Evolutionary conservation across 495 filamentous ascomycete genomes (phyloP).

Genomic region (Parmelia sp.): DNA sequence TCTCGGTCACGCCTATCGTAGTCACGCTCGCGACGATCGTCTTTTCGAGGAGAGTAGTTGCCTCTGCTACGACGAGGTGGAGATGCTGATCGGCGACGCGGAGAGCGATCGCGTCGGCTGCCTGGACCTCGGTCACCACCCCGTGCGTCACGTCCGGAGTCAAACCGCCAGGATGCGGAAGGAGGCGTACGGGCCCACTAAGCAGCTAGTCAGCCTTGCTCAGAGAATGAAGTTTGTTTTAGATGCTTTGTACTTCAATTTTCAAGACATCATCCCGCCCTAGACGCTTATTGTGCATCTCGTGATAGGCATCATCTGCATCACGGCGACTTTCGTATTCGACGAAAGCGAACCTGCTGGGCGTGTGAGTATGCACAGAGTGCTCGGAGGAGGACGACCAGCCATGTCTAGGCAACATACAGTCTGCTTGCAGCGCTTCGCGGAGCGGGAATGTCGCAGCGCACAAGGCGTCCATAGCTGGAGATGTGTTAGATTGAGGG

Average conservation of each 20-base stretch:
- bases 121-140: constrained; percentile 58
- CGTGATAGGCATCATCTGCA: constrained; percentile 98
- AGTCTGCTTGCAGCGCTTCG: constrained; percentile 86
- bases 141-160: constrained; percentile 68
- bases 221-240: background rate
- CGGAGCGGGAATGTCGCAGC: constrained; percentile 96
- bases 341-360: constrained; percentile 87
- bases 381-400: background rate
- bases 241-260: constrained; percentile 68
- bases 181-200: constrained; percentile 98
- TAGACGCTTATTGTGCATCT: constrained; percentile 99
- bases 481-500: constrained; percentile 5
- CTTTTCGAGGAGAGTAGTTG: constrained; percentile 85
- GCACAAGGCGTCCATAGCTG: constrained; percentile 96
- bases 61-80: constrained; percentile 70
- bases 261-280: constrained; percentile 94
- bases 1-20: constrained; percentile 65
- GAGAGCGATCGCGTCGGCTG: constrained; percentile 57
- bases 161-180: constrained; percentile 97
- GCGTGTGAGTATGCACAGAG: constrained; percentile 22
- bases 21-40: constrained; percentile 78
- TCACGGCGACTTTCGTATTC: constrained; percentile 99
- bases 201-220: constrained; percentile 19
- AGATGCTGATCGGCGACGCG: constrained; percentile 67
- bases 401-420: constrained; percentile 52